Percentiles rank a stretch among this genome's conserved stretches.
These are phyloP conservation scores for Ceratocystis diversiconidia DNA, from an alignment of 2,329 filamentous ascomycete species.

Conservation along the genomic window DNA sequence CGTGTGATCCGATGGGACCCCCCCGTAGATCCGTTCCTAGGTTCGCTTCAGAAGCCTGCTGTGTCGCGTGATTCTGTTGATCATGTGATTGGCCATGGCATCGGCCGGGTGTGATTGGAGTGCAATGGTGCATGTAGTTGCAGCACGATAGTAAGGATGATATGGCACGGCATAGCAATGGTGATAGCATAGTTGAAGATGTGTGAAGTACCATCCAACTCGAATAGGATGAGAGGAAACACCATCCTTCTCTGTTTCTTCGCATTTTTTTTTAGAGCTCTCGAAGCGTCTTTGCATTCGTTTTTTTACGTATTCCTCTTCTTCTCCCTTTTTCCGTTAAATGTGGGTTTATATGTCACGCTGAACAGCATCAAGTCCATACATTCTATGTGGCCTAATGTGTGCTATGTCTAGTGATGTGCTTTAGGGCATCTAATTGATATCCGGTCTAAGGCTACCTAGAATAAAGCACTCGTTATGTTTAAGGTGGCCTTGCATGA, in stretches of 20 bases:
- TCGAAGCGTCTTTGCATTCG: background rate
- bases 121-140: background rate
- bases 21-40: background rate
- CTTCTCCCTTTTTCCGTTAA: background rate
- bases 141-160: background rate
- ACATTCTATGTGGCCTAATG: too few species aligned
- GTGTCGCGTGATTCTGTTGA: conserved; percentile 6
- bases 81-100: conserved; percentile 7
- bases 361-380: too few species aligned
- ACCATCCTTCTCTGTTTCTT: background rate
- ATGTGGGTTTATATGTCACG: background rate
- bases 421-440: too few species aligned
- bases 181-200: background rate
- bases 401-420: too few species aligned
- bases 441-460: too few species aligned
- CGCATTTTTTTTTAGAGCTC: background rate
- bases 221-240: too few species aligned
- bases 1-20: conserved; percentile 36
- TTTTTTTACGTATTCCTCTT: conserved; percentile 2
- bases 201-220: background rate
- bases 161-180: too few species aligned
- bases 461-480: too few species aligned
- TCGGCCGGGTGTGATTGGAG: conserved; percentile 4
- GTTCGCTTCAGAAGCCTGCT: background rate
- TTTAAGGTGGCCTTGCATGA: too few species aligned